A percentile compares a stretch with the other conserved stretches of the same genome.
Evolutionary conservation across 2,329 filamentous ascomycete genomes (phyloP).

Genomic region (Rhynchosporium agropyri): DNA sequence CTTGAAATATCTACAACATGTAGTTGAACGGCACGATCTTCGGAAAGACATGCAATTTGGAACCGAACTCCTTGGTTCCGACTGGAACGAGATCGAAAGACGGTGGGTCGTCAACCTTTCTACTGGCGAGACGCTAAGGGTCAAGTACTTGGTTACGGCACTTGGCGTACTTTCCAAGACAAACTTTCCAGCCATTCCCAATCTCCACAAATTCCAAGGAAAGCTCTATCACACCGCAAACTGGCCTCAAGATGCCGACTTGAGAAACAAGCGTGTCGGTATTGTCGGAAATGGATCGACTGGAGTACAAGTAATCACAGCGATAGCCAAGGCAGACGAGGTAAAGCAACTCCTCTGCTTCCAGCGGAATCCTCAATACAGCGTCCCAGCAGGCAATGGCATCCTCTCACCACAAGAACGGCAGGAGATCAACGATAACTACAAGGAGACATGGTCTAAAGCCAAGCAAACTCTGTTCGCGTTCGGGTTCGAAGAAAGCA

Average conservation of each 20-base stretch:
- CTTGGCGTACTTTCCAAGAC: conserved; percentile 29
- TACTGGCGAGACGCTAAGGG: conserved; percentile 16
- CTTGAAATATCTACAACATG: conserved; percentile 52
- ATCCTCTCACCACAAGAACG: conserved; percentile 38
- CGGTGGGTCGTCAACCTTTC: conserved; percentile 53
- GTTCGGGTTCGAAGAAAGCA: conserved; percentile 42
- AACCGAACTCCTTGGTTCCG: conserved; percentile 52
- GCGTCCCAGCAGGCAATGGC: conserved; percentile 50
- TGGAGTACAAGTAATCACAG: conserved; percentile 35
- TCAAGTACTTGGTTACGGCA: conserved; percentile 28
- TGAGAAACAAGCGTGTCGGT: conserved; percentile 53
- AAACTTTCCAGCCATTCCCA: conserved; percentile 44
- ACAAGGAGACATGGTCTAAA: conserved; percentile 41
- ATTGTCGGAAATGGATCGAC: conserved; percentile 52
- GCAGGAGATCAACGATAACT: conserved; percentile 41
- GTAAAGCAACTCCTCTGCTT: conserved; percentile 51
- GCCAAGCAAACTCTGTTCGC: conserved; percentile 40
- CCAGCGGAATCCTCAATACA: conserved; percentile 61
- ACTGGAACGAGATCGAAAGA: conserved; percentile 54
- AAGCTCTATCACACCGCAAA: conserved; percentile 33
- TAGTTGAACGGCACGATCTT: conserved; percentile 56
- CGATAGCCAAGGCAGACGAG: conserved; percentile 42
- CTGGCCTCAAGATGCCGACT: conserved; percentile 46
- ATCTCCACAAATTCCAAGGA: conserved; percentile 50
- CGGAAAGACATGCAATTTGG: conserved; percentile 60